Percentiles rank a stretch among this genome's conserved stretches.
Conservation (phyloP, 257 asterid species). For the Hygrophila difformis region DNA sequence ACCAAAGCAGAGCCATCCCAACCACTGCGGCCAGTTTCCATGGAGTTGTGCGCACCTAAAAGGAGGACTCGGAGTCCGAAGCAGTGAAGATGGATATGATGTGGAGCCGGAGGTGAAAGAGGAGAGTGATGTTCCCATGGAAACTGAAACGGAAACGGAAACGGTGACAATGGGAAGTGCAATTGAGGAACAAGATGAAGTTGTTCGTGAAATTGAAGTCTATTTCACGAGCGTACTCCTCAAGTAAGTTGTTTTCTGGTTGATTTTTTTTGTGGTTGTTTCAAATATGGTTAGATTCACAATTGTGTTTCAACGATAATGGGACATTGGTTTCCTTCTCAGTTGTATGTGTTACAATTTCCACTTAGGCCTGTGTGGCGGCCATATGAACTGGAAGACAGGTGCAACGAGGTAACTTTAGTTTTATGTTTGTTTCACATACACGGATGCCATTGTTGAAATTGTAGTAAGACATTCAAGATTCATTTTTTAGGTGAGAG, state of each 20-base stretch:
- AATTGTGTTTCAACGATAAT: constrained; percentile 1
- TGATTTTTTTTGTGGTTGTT: too few relatives aligned
- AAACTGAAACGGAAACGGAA: constrained; percentile 19
- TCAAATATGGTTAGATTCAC: background rate
- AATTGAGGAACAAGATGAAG: constrained; percentile 39
- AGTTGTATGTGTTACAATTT: constrained; percentile 70
- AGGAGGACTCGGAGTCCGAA: too few relatives aligned
- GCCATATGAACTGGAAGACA: constrained; percentile 71
- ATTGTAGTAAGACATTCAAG: too few relatives aligned
- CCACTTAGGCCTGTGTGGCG: constrained; percentile 82
- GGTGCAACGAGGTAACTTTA: constrained; percentile 69
- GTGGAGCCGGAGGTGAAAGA: constrained; percentile 23
- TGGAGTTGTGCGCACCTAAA: constrained; percentile 16
- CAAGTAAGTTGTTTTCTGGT: constrained; percentile 33
- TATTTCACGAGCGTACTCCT: constrained; percentile 41
- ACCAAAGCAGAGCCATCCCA: constrained; percentile 28
- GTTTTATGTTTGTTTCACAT: too few relatives aligned
- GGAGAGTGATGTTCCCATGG: constrained; percentile 29
- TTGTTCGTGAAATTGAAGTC: constrained; percentile 73
- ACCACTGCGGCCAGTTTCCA: constrained; percentile 10
- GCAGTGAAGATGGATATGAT: constrained; percentile 32
- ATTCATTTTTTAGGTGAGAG: constrained; percentile 55
- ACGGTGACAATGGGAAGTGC: constrained; percentile 16
- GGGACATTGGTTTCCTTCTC: constrained; percentile 10
- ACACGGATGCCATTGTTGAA: background rate